phyloP scores from a whole-genome alignment of 805 yeast species.

The Teunomyces lycoperdinae region DNA sequence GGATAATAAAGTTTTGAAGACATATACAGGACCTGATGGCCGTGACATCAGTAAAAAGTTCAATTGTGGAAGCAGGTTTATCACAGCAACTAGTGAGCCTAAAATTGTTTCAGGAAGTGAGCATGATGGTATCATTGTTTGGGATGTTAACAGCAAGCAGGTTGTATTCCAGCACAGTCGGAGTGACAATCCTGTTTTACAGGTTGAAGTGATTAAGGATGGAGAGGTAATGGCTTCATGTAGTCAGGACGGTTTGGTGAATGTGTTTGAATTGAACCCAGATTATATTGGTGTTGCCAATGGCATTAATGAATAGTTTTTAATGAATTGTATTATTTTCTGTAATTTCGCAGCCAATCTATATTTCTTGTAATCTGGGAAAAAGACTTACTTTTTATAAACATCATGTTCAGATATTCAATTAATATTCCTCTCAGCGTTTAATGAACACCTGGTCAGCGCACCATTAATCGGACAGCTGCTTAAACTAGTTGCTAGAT shows the following conservation, averaged over 20 bases:
- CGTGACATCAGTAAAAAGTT: slow-evolving; percentile 48
- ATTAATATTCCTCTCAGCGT: no score
- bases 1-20: slow-evolving; percentile 75
- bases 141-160: slow-evolving; percentile 66
- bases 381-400: background rate
- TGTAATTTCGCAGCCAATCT: background rate
- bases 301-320: background rate
- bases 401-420: no score
- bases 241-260: slow-evolving; percentile 20
- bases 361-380: background rate
- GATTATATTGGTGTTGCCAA: slow-evolving; percentile 3
- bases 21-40: slow-evolving; percentile 38
- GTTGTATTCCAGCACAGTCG: slow-evolving; percentile 31
- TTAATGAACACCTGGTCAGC: no score
- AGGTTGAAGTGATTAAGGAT: slow-evolving; percentile 34
- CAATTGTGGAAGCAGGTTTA: slow-evolving; percentile 52
- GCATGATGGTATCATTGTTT: slow-evolving; percentile 48
- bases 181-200: slow-evolving; percentile 33
- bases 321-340: background rate
- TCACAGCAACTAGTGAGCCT: slow-evolving; percentile 34
- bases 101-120: slow-evolving; percentile 64
- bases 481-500: no score
- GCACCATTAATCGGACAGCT: no score
- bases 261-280: slow-evolving; percentile 19
- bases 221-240: slow-evolving; percentile 37